Conservation (phyloP, 768 basidiomycete genomes). For the Boletus rubroflammeus region DNA sequence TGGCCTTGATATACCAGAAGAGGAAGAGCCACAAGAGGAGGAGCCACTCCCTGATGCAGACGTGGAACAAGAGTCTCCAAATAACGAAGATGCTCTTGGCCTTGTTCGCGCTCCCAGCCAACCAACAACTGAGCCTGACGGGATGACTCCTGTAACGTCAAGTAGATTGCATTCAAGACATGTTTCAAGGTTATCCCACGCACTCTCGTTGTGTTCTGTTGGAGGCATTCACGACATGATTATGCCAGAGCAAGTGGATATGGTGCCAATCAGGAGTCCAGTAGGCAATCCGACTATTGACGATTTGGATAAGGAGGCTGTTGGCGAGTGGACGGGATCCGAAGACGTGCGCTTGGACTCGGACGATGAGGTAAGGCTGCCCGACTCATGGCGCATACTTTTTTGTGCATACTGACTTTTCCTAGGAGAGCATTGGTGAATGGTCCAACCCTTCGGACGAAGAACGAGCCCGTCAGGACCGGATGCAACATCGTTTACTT, state of each 20-base stretch:
- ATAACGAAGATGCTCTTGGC: slow-evolving; percentile 31
- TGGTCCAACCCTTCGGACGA: slow-evolving; percentile 92
- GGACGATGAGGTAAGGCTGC: slow-evolving; percentile 61
- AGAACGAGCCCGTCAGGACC: slow-evolving; percentile 69
- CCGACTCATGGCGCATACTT: background rate
- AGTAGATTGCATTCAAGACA: slow-evolving; percentile 66
- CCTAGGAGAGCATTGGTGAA: slow-evolving; percentile 73
- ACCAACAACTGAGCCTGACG: slow-evolving; percentile 37
- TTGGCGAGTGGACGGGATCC: slow-evolving; percentile 81
- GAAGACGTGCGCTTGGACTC: slow-evolving; percentile 62
- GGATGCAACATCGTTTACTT: slow-evolving; percentile 59
- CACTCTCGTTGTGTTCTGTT: slow-evolving; percentile 62
- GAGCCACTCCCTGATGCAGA: slow-evolving; percentile 29
- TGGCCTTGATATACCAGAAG: slow-evolving; percentile 75
- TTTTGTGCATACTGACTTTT: slow-evolving; percentile 6
- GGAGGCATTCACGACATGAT: slow-evolving; percentile 45
- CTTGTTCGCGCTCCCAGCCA: slow-evolving; percentile 20
- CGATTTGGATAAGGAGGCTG: slow-evolving; percentile 37
- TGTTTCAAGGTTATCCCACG: slow-evolving; percentile 61
- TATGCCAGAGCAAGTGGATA: slow-evolving; percentile 22
- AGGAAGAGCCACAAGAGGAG: slow-evolving; percentile 61
- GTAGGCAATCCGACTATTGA: slow-evolving; percentile 32
- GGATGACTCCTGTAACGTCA: slow-evolving; percentile 44
- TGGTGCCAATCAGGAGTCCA: slow-evolving; percentile 32
- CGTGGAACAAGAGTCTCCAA: slow-evolving; percentile 37